These are phyloP conservation scores for Musa itinerans DNA, from an alignment of 176 grass and related monocot species.

Conservation along the genomic window DNA sequence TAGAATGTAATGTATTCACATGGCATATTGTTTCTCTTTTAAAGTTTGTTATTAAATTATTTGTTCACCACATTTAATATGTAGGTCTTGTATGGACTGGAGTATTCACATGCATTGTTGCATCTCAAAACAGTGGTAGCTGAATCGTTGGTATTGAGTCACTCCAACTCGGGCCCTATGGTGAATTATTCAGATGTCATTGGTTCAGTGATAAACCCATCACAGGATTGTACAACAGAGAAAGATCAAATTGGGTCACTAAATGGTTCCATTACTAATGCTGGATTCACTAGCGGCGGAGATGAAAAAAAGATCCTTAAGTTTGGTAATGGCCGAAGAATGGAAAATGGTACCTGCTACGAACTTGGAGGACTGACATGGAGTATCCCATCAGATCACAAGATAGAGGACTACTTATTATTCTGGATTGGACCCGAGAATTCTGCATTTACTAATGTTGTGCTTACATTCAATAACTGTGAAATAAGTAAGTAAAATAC, in stretches of 20 bases:
- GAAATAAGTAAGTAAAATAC: constrained; percentile 57
- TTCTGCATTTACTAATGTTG: constrained; percentile 72
- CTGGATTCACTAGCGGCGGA: constrained; percentile 14
- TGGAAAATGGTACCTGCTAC: constrained; percentile 33
- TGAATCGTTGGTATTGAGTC: constrained; percentile 31
- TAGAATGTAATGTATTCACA: not conserved
- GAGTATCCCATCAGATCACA: constrained; percentile 39
- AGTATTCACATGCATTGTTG: constrained; percentile 61
- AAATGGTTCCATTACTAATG: not conserved
- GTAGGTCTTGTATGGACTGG: constrained; percentile 81
- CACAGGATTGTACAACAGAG: constrained; percentile 29
- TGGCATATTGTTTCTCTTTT: not conserved
- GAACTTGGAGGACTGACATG: constrained; percentile 66
- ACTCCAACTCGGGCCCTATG: constrained; percentile 10
- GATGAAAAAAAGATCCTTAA: constrained; percentile 29
- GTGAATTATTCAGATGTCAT: constrained; percentile 50
- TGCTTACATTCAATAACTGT: constrained; percentile 88
- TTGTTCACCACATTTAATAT: not conserved
- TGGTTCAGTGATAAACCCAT: constrained; percentile 58
- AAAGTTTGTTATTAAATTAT: constrained; percentile 6
- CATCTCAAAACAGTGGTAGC: constrained; percentile 37
- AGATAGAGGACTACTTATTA: constrained; percentile 68
- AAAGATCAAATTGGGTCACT: constrained; percentile 8
- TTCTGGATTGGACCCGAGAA: constrained; percentile 88
- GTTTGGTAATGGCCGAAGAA: constrained; percentile 29